phyloP scores from a whole-genome alignment of 2,329 filamentous ascomycete species.

The Dactylellina cionopaga region DNA sequence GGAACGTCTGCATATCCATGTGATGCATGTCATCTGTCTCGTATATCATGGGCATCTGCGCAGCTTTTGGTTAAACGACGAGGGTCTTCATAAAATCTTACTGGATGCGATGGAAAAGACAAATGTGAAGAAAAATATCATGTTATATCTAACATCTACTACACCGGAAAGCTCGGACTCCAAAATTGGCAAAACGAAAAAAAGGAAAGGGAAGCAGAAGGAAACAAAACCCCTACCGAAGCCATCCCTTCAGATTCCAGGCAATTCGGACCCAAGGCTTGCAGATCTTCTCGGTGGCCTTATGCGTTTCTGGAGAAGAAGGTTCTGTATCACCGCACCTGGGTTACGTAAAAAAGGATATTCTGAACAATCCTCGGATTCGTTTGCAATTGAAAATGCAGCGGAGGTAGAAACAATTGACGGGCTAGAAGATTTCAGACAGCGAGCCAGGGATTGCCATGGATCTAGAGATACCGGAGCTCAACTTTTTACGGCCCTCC shows the following conservation, averaged over 20 bases:
- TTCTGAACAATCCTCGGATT: slow-evolving; percentile 15
- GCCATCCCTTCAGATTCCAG: slow-evolving; percentile 88
- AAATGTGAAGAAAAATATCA: slow-evolving; percentile 77
- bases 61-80: slow-evolving; percentile 84
- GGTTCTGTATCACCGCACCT: slow-evolving; percentile 79
- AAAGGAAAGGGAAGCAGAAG: slow-evolving; percentile 60
- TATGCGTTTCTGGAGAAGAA: slow-evolving; percentile 86
- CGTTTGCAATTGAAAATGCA: neutral
- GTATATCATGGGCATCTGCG: slow-evolving; percentile 89
- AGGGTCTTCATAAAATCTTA: slow-evolving; percentile 77
- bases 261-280: slow-evolving; percentile 62
- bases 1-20: slow-evolving; percentile 81
- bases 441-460: slow-evolving; percentile 2
- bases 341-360: slow-evolving; percentile 91
- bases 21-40: slow-evolving; percentile 85
- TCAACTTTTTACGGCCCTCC: slow-evolving; percentile 86
- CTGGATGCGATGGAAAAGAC: slow-evolving; percentile 76
- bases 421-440: slow-evolving; percentile 37
- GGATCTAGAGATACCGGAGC: slow-evolving; percentile 91
- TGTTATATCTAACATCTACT: slow-evolving; percentile 67
- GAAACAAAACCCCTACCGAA: slow-evolving; percentile 61
- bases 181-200: slow-evolving; percentile 60
- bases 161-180: slow-evolving; percentile 49
- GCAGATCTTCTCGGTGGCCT: slow-evolving; percentile 79
- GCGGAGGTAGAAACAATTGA: slow-evolving; percentile 75